A percentile compares a stretch with the other conserved stretches of the same genome.
Conservation (phyloP, 2,329 filamentous ascomycete genomes). For the Colletotrichum cereale region DNA sequence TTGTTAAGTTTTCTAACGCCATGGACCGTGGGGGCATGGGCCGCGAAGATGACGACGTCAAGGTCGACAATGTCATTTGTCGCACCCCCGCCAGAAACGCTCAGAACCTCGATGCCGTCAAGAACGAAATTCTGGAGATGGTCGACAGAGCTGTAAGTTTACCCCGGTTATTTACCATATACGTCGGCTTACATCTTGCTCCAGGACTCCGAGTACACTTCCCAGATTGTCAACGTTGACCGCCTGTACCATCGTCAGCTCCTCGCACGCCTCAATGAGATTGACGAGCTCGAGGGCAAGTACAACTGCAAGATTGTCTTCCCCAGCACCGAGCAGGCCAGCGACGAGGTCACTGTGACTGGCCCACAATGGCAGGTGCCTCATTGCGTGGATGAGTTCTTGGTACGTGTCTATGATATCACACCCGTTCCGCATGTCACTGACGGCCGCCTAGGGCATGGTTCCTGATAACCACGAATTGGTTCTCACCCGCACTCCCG, state of each 20-base stretch:
- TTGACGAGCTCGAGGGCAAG: conserved; percentile 97
- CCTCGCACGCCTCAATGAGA: conserved; percentile 86
- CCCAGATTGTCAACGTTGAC: conserved; percentile 92
- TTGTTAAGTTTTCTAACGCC: conserved; percentile 99
- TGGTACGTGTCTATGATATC: conserved; percentile 66
- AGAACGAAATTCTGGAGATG: conserved; percentile 99
- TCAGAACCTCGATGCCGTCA: conserved; percentile 95
- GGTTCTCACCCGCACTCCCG: conserved; percentile 80
- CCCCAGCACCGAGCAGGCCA: conserved; percentile 96
- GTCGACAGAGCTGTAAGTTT: conserved; percentile 87
- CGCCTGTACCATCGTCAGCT: conserved; percentile 96
- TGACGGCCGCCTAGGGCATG: conserved; percentile 75
- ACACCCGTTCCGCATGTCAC: not conserved
- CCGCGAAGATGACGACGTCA: conserved; percentile 97
- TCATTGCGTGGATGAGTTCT: conserved; percentile 93
- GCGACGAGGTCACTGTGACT: conserved; percentile 94
- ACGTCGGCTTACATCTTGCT: conserved; percentile 19
- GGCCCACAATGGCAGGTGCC: conserved; percentile 99
- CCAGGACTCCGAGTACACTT: conserved; percentile 94
- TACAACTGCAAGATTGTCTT: conserved; percentile 99
- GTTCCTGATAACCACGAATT: conserved; percentile 96
- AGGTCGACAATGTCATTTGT: conserved; percentile 99
- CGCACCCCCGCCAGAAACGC: conserved; percentile 97
- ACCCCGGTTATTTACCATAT: not conserved
- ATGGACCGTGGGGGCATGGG: conserved; percentile 95